Evolutionary conservation across 2,329 filamentous ascomycete species (phyloP), one percentile per base, ranked within the genome.

Genomic region (Pseudogymnoascus sp.): DNA sequence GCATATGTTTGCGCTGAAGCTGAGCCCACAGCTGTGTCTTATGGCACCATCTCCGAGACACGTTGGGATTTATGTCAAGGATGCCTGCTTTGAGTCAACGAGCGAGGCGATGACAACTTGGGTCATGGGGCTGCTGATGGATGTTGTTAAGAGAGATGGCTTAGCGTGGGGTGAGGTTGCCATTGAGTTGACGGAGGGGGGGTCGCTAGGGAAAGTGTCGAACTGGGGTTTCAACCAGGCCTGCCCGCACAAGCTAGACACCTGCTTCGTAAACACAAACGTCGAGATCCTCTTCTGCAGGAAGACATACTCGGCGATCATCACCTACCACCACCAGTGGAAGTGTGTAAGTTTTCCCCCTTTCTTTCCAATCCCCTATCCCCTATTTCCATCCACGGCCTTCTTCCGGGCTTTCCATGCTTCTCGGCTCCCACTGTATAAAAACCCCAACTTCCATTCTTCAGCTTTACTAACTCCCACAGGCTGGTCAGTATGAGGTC

Each of bases 261-360:
- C 49, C 2, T 56, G 49, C 28, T 56, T 56, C 3, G 12, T 34
- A 8, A 56, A 56, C 25, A 56, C 25, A 2, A 56, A 56, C 4
- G 49, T 56, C 2, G 49, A 56, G 25, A 56, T 56, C n/a, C 16
- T 56, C 3, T 5, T 56, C 8, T 56, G 49, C 25, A 12, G 8
- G 5, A 56, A 56, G 49, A 34, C 49, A 0, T 34, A 12, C n/a
- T 34, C 49, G 9, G 49, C 28, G 0, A 18, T 18, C 8, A 34
- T 56, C 8, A 56, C 49, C 25, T 56, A 56, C 49, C 49, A 56
- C 28, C 28, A 34, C 49, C 49, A 56, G 49, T 56, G 49, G 49
- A 56, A 56, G 49, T 56, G 49, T 56, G 49, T 56, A 56, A 56
- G 49, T 56, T 18, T 56, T 56, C 8, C n/a, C 25, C 25, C n/a